Evolutionary conservation across 192 early-diverging fungal genomes (phyloP).

Genomic region (Rhizophagus prolifer): DNA sequence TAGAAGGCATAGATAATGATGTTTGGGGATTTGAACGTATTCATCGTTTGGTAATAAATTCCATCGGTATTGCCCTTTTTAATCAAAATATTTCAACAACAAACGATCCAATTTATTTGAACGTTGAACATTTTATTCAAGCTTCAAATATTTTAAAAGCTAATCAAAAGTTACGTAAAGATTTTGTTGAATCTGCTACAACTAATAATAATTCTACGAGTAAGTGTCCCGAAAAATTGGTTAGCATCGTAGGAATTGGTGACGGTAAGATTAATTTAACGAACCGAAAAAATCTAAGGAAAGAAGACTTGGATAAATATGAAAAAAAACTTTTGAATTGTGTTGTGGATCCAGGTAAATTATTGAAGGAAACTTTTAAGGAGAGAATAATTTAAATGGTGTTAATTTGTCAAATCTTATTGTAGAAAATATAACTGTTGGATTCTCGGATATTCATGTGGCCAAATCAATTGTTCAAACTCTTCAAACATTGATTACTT

Average conservation of each 20-base stretch:
- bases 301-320: slow-evolving; percentile 57
- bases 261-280: slow-evolving; percentile 30
- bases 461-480: slow-evolving; percentile 77
- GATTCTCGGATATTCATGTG: slow-evolving; percentile 74
- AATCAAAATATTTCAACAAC: slow-evolving; percentile 30
- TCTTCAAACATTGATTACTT: slow-evolving; percentile 79
- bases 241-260: slow-evolving; percentile 46
- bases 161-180: slow-evolving; percentile 30
- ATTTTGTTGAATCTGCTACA: slow-evolving; percentile 26
- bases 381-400: not conserved
- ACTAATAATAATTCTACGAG: not conserved
- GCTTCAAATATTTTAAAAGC: slow-evolving; percentile 27
- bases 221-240: slow-evolving; percentile 33
- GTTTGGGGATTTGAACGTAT: slow-evolving; percentile 48
- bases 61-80: slow-evolving; percentile 42
- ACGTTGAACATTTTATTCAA: slow-evolving; percentile 26
- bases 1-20: slow-evolving; percentile 38
- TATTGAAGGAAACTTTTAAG: not conserved
- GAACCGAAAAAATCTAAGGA: slow-evolving; percentile 29
- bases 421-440: slow-evolving; percentile 52
- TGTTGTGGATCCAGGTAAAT: slow-evolving; percentile 75
- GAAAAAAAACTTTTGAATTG: slow-evolving; percentile 76
- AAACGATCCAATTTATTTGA: slow-evolving; percentile 31
- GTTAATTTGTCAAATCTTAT: not conserved
- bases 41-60: slow-evolving; percentile 48